phyloP scores from a whole-genome alignment of 371 early-diverging fungal genomes.

The Amoeboaphelidium occidentale region DNA sequence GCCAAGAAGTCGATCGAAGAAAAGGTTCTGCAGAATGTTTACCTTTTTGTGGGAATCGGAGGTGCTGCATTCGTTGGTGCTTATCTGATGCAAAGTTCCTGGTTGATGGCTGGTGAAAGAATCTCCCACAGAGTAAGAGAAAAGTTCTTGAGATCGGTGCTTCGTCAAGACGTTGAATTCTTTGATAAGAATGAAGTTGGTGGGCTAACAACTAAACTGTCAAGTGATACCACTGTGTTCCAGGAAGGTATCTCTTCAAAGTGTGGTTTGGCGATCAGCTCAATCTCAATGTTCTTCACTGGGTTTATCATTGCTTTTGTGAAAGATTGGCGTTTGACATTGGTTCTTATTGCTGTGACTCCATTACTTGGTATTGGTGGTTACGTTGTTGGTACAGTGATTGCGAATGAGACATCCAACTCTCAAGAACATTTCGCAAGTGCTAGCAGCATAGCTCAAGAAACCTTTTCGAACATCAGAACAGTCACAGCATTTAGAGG shows the following conservation, averaged over 20 bases:
- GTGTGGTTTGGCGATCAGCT: constrained; percentile 38
- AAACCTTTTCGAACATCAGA: constrained; percentile 57
- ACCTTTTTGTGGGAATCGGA: neutral
- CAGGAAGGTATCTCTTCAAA: constrained; percentile 53
- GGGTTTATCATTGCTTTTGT: constrained; percentile 66
- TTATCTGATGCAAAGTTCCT: neutral
- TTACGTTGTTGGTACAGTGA: neutral
- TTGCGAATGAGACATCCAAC: neutral
- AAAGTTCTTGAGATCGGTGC: constrained; percentile 38
- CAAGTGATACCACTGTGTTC: constrained; percentile 19
- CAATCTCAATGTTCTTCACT: constrained; percentile 43
- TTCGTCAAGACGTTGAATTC: constrained; percentile 76
- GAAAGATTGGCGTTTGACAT: constrained; percentile 59
- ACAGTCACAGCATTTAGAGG: constrained; percentile 65
- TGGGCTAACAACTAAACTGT: constrained; percentile 31
- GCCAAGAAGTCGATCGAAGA: neutral
- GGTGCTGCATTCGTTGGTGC: neutral
- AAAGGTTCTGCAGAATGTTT: neutral
- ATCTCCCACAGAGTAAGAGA: constrained; percentile 26
- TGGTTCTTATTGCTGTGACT: constrained; percentile 45
- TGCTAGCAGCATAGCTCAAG: constrained; percentile 59
- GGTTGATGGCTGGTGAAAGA: neutral
- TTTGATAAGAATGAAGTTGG: constrained; percentile 42
- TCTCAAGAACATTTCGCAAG: constrained; percentile 25
- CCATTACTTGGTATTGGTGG: constrained; percentile 6